Evolutionary conservation across 805 yeast species (phyloP).

Genomic region (Starmerella potacharoeniae): DNA sequence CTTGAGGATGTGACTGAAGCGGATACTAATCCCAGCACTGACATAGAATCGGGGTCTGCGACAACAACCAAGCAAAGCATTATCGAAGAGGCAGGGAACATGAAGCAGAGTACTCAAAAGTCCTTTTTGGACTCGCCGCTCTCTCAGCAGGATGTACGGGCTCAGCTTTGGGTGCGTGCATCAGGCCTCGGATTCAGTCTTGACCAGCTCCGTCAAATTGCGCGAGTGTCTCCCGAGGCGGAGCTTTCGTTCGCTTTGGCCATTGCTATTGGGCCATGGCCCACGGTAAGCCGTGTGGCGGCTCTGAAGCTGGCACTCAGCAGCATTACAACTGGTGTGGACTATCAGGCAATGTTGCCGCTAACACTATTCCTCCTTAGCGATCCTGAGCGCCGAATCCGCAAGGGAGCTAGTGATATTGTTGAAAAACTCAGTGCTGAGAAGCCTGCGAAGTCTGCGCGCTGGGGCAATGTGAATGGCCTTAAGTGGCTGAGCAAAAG

Average conservation of each 20-base stretch:
- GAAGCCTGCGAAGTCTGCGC: slow-evolving; percentile 20
- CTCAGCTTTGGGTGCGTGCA: slow-evolving; percentile 21
- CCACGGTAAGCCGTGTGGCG: slow-evolving; percentile 29
- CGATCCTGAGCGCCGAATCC: slow-evolving; percentile 28
- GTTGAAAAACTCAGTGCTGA: slow-evolving; percentile 9
- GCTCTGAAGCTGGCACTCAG: slow-evolving; percentile 25
- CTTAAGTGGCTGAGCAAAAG: slow-evolving; percentile 46
- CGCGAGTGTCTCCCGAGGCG: slow-evolving; percentile 19
- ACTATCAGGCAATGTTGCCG: slow-evolving; percentile 30
- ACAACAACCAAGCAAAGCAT: neutral
- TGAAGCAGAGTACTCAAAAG: slow-evolving; percentile 17
- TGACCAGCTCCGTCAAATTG: slow-evolving; percentile 16
- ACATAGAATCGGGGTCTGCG: neutral
- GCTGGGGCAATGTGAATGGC: slow-evolving; percentile 1
- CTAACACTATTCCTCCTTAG: slow-evolving; percentile 26
- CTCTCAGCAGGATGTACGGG: slow-evolving; percentile 11
- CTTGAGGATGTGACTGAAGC: neutral
- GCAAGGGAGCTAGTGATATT: slow-evolving; percentile 25
- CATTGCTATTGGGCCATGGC: slow-evolving; percentile 28
- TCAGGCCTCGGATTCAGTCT: slow-evolving; percentile 9
- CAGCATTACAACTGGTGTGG: slow-evolving; percentile 17
- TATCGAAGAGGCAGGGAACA: slow-evolving; percentile 16
- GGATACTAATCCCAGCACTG: neutral
- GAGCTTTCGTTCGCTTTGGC: slow-evolving; percentile 30
- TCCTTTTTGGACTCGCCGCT: slow-evolving; percentile 16